These are phyloP conservation scores for Penicillium silybi DNA, from an alignment of 495 filamentous ascomycete genomes.

Conservation along the genomic window DNA sequence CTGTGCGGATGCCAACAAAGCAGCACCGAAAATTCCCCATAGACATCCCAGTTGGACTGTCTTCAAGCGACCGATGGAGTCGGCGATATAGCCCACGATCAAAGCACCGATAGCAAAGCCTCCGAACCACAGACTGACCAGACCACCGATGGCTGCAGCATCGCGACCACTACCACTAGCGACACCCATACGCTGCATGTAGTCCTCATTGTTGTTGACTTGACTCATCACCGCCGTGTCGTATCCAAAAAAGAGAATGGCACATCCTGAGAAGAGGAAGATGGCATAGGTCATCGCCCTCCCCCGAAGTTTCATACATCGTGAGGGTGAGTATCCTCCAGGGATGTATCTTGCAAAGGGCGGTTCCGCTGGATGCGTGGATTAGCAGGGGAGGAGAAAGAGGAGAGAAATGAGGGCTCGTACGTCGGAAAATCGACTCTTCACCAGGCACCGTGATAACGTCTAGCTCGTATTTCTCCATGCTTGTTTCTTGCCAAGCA, in stretches of 20 bases:
- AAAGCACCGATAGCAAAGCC: conserved; percentile 23
- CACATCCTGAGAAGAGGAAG: conserved; percentile 16
- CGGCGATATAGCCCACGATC: conserved; percentile 26
- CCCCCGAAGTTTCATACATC: conserved; percentile 22
- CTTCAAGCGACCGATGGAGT: conserved; percentile 44
- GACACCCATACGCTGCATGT: conserved; percentile 25
- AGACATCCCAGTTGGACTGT: conserved; percentile 43
- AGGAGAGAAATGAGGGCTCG: not conserved
- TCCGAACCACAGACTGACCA: conserved; percentile 27
- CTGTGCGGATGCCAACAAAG: conserved; percentile 41
- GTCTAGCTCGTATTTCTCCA: not conserved
- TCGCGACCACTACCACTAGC: conserved; percentile 13
- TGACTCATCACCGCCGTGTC: conserved; percentile 37
- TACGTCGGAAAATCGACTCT: conserved; percentile 7
- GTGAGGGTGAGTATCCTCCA: conserved; percentile 20
- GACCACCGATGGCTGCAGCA: conserved; percentile 21
- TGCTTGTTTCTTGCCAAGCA: not conserved
- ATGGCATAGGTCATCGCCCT: conserved; percentile 20
- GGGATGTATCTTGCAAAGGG: conserved; percentile 17
- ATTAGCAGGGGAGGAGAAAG: not conserved
- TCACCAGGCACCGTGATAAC: not conserved
- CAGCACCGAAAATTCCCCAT: conserved; percentile 44
- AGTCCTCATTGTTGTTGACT: conserved; percentile 35
- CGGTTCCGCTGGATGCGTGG: conserved; percentile 6
- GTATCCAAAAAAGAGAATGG: conserved; percentile 39